Evolutionary conservation across 2,329 filamentous ascomycete genomes (phyloP).

Genomic region (Claviceps monticola): DNA sequence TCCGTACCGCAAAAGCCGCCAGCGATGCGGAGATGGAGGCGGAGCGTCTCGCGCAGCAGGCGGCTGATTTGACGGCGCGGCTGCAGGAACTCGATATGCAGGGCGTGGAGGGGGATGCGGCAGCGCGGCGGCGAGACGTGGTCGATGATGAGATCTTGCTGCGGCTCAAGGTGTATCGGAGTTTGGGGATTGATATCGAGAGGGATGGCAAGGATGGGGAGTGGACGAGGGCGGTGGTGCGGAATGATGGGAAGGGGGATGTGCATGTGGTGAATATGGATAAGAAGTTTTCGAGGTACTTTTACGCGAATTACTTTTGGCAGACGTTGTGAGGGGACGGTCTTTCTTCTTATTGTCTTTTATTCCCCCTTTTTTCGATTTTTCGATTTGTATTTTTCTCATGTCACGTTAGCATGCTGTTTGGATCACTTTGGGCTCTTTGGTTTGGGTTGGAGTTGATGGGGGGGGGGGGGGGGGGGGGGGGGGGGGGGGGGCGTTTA

Average conservation of each 20-base stretch:
- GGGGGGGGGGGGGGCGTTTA: no score
- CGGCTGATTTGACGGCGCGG: conserved; percentile 59
- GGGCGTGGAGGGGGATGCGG: conserved; percentile 57
- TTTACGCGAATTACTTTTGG: conserved; percentile 96
- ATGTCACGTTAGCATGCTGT: background rate
- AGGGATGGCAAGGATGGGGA: conserved; percentile 58
- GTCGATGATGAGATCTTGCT: conserved; percentile 54
- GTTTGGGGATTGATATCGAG: conserved; percentile 81
- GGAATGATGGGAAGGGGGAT: conserved; percentile 77
- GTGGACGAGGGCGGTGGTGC: conserved; percentile 72
- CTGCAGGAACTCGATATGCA: conserved; percentile 76
- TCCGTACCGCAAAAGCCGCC: conserved; percentile 83
- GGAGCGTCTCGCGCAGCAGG: conserved; percentile 72
- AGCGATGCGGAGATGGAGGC: conserved; percentile 85
- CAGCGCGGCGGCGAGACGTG: conserved; percentile 20
- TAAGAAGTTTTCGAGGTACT: conserved; percentile 78
- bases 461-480: no score
- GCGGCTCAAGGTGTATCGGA: conserved; percentile 81
- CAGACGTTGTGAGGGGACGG: conserved; percentile 50
- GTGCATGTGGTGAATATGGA: conserved; percentile 93
- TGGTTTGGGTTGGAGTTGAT: background rate
- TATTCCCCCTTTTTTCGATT: no score
- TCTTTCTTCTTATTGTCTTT: background rate
- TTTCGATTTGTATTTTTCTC: background rate
- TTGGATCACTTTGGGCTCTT: background rate